Evolutionary conservation across 805 yeast genomes (phyloP), one percentile per base, ranked within the genome.

Genomic region (Kurtzmaniella fragi): DNA sequence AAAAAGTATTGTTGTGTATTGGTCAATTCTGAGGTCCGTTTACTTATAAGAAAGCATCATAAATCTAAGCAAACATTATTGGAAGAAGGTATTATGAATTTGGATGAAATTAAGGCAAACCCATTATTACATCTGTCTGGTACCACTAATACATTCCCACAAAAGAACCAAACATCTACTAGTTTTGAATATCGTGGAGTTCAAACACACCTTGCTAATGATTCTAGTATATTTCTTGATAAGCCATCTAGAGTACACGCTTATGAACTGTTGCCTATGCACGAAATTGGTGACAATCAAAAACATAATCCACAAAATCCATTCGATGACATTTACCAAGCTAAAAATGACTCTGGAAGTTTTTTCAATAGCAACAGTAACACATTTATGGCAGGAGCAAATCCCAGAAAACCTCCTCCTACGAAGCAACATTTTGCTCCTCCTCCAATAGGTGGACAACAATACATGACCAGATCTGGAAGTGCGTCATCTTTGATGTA

Each of bases 1-100:
- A 81, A 77, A 47, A 78, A 77, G 44, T 82, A 73, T 56, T 82
- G 85, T 51, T 79, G 82, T 54, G 50, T 66, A 9, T 67, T 77
- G 26, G 78, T 82, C 37, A 80, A 81, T 53, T 67, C 71, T 25
- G 71, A 75, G 25, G 79, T 84, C 16, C 73, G 79, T 41, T 53
- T 57, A 23, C 56, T 82, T 43, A 80, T 80, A 3, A 59, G 56
- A 40, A 62, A 61, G 39, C 54, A 64, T 47, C 71, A 64, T 50
- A 62, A 61, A 48, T 54, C 70, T 11, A 59, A 56, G 45, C 47
- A 46, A 20, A 64, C 61, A 44, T 54, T 65, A 30, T 47, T 63
- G 31, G 54, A 53, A 17, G 55, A 54, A 39, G 65, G 66, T 6
- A 46, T 61, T 23, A 46, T 61, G 40, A 48, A 58, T 36, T 39